Evolutionary conservation across 495 filamentous ascomycete genomes (phyloP), one percentile per base, ranked within the genome.

Genomic region (Xylaria bambusicola): DNA sequence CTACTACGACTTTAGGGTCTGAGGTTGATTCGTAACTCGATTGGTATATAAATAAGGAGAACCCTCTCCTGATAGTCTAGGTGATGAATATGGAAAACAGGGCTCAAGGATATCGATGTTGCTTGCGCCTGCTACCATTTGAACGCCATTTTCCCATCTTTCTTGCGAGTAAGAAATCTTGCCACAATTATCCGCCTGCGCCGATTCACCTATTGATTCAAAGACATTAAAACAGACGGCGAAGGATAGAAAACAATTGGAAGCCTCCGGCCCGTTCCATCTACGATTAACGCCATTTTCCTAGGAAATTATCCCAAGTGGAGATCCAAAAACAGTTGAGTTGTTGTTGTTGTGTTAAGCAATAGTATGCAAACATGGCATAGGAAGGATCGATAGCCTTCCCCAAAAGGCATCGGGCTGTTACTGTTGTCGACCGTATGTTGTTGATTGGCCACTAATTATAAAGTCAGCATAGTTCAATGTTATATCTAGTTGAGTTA

Each of bases 281-380:
- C 53, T 56, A 35, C 17, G 13, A 46, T 46, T 1, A 56, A 56
- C 38, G 40, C 52, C 52, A 42, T 42, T 44, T 18, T 9, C 6
- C 26, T n/a, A 23, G n/a, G n/a, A n/a, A n/a, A n/a, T n/a, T n/a
- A n/a, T n/a, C n/a, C n/a, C n/a, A n/a, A n/a, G n/a, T n/a, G n/a
- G n/a, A n/a, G n/a, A n/a, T n/a, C n/a, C n/a, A n/a, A n/a, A n/a
- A n/a, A n/a, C n/a, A n/a, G n/a, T n/a, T n/a, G n/a, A n/a, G n/a
- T n/a, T n/a, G n/a, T n/a, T n/a, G n/a, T n/a, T n/a, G n/a, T n/a
- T n/a, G n/a, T n/a, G n/a, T n/a, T n/a, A n/a, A n/a, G n/a, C n/a
- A n/a, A n/a, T n/a, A n/a, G n/a, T n/a, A n/a, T n/a, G n/a, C n/a
- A n/a, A n/a, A n/a, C n/a, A n/a, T n/a, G n/a, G n/a, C n/a, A n/a